These are phyloP conservation scores for Lyophyllum decastes DNA, from an alignment of 768 basidiomycete species.

Conservation along the genomic window DNA sequence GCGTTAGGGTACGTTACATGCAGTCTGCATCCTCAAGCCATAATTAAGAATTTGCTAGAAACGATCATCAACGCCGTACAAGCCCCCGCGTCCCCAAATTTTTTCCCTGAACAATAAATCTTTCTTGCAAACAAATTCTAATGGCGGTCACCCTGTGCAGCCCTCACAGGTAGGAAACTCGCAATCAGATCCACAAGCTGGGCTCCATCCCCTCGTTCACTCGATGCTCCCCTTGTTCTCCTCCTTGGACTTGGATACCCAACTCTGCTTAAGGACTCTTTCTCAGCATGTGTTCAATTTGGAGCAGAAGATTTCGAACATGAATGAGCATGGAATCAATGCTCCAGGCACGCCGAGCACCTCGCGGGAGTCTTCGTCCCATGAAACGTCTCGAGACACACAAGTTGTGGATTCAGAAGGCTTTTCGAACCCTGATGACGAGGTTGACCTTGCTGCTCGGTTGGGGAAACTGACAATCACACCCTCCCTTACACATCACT, in stretches of 20 bases:
- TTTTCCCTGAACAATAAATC: neutral
- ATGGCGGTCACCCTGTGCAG: neutral
- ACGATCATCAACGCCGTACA: constrained; percentile 13
- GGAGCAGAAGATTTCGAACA: constrained; percentile 16
- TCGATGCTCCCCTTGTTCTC: constrained; percentile 11
- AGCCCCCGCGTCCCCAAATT: neutral
- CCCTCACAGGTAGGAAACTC: neutral
- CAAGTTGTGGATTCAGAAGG: neutral
- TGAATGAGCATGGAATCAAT: constrained; percentile 1
- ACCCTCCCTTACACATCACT: constrained; percentile 13
- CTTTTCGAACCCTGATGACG: neutral
- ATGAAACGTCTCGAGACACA: neutral
- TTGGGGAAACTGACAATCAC: constrained; percentile 16
- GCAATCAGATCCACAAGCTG: neutral
- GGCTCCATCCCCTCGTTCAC: constrained; percentile 12
- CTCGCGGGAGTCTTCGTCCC: neutral
- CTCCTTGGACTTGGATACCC: constrained; percentile 6
- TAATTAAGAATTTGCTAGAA: constrained; percentile 17
- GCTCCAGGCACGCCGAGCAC: neutral
- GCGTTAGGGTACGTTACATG: constrained; percentile 45
- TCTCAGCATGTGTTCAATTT: constrained; percentile 14
- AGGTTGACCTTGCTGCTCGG: constrained; percentile 11
- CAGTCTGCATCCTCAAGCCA: neutral
- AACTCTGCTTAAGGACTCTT: constrained; percentile 9
- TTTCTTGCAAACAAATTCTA: neutral